These are phyloP conservation scores for Aspergillus hiratsukae DNA, from an alignment of 2,329 filamentous ascomycete genomes.

Conservation along the genomic window DNA sequence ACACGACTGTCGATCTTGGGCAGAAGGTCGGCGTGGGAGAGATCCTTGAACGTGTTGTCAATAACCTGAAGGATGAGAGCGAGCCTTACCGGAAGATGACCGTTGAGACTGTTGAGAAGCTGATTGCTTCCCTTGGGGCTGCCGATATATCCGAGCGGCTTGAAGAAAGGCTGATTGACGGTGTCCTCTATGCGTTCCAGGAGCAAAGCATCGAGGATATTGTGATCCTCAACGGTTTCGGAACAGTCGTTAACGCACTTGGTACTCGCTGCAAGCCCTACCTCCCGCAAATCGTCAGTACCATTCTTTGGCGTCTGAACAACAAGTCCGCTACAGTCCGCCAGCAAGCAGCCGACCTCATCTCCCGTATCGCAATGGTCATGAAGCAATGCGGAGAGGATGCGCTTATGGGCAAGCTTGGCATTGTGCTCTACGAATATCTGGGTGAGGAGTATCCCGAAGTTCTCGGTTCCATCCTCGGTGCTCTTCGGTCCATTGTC, in stretches of 20 bases:
- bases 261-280: constrained; percentile 94
- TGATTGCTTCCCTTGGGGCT: constrained; percentile 86
- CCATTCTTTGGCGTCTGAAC: constrained; percentile 93
- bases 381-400: constrained; percentile 99
- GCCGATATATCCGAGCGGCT: constrained; percentile 90
- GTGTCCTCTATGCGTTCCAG: constrained; percentile 93
- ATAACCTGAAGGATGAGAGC: constrained; percentile 95
- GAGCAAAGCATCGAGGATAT: constrained; percentile 96
- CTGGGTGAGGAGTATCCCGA: constrained; percentile 98
- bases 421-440: constrained; percentile 94
- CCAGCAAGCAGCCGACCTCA: constrained; percentile 93
- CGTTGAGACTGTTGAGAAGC: constrained; percentile 94
- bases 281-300: constrained; percentile 92
- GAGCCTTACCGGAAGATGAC: constrained; percentile 99
- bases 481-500: constrained; percentile 90
- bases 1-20: constrained; percentile 93
- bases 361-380: constrained; percentile 94
- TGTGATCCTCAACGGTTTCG: constrained; percentile 94
- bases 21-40: constrained; percentile 97
- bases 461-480: constrained; percentile 92
- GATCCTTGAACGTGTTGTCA: constrained; percentile 88
- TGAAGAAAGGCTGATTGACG: constrained; percentile 91
- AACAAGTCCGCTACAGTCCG: constrained; percentile 97
- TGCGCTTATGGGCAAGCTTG: constrained; percentile 89
- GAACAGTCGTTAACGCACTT: constrained; percentile 92